phyloP scores from a whole-genome alignment of 2,329 filamentous ascomycete genomes.

The Fusarium heterosporum region DNA sequence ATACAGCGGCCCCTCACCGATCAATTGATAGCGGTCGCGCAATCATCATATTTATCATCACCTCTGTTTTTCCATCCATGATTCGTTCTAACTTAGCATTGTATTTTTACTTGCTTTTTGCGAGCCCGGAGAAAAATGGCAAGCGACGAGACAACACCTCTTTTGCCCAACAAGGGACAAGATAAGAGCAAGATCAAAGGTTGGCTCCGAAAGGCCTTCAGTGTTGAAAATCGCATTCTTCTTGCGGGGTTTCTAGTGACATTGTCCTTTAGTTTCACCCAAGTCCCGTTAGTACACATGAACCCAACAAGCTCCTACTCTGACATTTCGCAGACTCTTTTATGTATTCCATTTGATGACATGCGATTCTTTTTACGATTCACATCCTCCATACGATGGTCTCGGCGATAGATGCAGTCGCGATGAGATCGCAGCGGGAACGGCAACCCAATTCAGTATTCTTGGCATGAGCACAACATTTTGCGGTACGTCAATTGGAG shows the following conservation, averaged over 20 bases:
- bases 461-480: conserved; percentile 75
- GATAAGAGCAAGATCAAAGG: conserved; percentile 2
- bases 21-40: conserved; percentile 17
- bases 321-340: conserved; percentile 55
- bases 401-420: conserved; percentile 67
- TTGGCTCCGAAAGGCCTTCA: conserved; percentile 39
- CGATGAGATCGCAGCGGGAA: conserved; percentile 72
- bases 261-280: conserved; percentile 61
- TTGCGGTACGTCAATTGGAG: conserved; percentile 60
- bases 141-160: conserved; percentile 42
- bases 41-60: conserved; percentile 33
- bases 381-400: conserved; percentile 63
- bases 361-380: conserved; percentile 75
- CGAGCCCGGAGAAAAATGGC: conserved; percentile 22
- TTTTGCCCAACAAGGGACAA: conserved; percentile 30
- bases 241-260: conserved; percentile 71
- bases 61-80: conserved; percentile 18
- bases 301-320: accelerated
- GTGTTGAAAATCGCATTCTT: conserved; percentile 61
- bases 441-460: conserved; percentile 72
- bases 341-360: conserved; percentile 79
- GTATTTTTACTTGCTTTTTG: neutral
- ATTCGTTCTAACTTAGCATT: conserved; percentile 2
- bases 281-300: conserved; percentile 57
- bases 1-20: conserved; percentile 25